Evolutionary conservation across 768 basidiomycete genomes (phyloP).

Genomic region (Xanthoconium stramineum): DNA sequence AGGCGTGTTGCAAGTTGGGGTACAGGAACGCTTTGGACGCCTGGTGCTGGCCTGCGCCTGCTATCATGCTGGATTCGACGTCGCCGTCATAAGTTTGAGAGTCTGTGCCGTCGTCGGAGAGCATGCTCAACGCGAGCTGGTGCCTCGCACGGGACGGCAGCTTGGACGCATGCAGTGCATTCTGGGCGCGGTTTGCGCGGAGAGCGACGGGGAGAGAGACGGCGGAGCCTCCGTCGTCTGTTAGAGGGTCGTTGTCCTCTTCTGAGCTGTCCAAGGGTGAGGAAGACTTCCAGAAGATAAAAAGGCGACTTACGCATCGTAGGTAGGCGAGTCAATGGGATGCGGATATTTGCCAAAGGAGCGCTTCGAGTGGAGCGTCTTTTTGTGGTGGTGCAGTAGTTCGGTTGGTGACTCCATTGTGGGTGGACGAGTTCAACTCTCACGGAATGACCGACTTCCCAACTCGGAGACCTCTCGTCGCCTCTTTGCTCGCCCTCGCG

Average conservation of each 20-base stretch:
- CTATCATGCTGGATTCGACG: conserved; percentile 74
- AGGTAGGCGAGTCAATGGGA: conserved; percentile 66
- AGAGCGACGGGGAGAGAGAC: conserved; percentile 41
- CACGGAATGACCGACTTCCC: neutral
- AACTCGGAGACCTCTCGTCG: neutral
- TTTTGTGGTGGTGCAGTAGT: conserved; percentile 31
- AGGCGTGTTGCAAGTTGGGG: conserved; percentile 37
- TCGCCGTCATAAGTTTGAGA: conserved; percentile 91
- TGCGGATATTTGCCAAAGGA: conserved; percentile 70
- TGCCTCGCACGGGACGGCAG: conserved; percentile 37
- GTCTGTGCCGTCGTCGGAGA: conserved; percentile 74
- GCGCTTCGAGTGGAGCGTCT: conserved; percentile 45
- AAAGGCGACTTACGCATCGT: conserved; percentile 56
- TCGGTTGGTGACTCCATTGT: conserved; percentile 24
- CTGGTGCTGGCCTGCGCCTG: conserved; percentile 43
- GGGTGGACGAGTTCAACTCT: neutral
- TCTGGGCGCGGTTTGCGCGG: conserved; percentile 24
- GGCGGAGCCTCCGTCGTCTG: conserved; percentile 65
- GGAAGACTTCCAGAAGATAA: conserved; percentile 1
- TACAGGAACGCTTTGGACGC: conserved; percentile 26
- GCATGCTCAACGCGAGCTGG: conserved; percentile 51
- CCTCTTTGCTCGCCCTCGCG: conserved; percentile 9
- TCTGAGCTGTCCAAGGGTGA: conserved; percentile 54
- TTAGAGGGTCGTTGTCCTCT: conserved; percentile 85
- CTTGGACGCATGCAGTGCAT: conserved; percentile 24